These are phyloP conservation scores for Cucurbita ficifolia DNA, from an alignment of 306 rosid genomes.

Conservation along the genomic window DNA sequence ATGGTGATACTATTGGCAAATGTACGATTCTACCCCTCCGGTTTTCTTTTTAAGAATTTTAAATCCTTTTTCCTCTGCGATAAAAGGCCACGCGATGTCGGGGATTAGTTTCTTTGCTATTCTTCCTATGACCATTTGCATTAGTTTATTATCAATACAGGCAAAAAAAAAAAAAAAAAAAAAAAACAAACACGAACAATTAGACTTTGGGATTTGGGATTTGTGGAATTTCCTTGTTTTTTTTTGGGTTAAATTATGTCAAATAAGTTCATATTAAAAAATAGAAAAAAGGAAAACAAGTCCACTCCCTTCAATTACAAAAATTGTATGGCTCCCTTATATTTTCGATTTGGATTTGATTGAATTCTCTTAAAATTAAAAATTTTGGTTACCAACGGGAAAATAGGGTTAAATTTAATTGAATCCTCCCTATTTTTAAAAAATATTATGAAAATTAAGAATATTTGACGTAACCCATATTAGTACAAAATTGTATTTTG, in stretches of 20 bases:
- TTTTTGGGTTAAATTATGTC: not conserved
- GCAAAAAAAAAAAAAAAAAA: not conserved
- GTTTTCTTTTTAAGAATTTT: not conserved
- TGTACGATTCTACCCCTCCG: conserved; percentile 26
- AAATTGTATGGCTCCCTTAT: too few relatives aligned
- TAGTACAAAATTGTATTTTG: too few relatives aligned
- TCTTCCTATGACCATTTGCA: not conserved
- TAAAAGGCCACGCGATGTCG: not conserved
- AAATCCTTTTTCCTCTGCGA: not conserved
- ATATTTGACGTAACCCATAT: too few relatives aligned
- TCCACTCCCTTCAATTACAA: too few relatives aligned
- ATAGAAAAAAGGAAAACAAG: too few relatives aligned
- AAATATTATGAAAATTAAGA: too few relatives aligned
- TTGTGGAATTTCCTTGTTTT: not conserved
- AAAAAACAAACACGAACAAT: not conserved
- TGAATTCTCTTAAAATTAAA: too few relatives aligned
- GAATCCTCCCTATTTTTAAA: too few relatives aligned
- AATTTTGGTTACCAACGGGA: too few relatives aligned
- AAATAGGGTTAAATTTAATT: too few relatives aligned
- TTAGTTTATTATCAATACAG: not conserved
- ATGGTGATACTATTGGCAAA: not conserved
- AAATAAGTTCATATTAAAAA: too few relatives aligned
- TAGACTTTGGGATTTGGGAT: not conserved
- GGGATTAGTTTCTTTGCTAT: not conserved
- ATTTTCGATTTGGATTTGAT: too few relatives aligned